A percentile compares a stretch with the other conserved stretches of the same genome.
Evolutionary conservation across 495 filamentous ascomycete genomes (phyloP).

Genomic region (Coniosporium apollinis): DNA sequence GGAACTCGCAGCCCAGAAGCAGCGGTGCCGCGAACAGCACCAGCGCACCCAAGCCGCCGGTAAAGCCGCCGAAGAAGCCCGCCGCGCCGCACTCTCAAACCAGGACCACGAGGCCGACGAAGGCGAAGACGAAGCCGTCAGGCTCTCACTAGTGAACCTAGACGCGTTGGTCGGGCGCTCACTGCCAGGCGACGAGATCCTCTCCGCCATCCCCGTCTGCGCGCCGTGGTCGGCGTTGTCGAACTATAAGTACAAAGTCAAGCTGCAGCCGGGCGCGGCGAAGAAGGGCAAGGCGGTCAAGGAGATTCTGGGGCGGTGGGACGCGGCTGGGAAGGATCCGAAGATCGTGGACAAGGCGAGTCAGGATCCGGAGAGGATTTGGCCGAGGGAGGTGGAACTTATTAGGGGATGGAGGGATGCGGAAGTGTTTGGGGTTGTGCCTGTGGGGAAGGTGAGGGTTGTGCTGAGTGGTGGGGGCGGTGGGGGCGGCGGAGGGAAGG

Average conservation of each 20-base stretch:
- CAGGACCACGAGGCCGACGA: conserved; percentile 19
- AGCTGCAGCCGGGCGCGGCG: conserved; percentile 72
- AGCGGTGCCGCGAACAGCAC: conserved; percentile 64
- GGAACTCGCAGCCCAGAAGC: conserved; percentile 45
- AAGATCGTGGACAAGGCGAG: conserved; percentile 38
- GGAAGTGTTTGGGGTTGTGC: conserved; percentile 66
- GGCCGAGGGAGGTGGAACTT: conserved; percentile 66
- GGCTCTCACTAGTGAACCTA: conserved; percentile 37
- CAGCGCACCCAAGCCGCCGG: conserved; percentile 46
- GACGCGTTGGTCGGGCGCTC: conserved; percentile 65
- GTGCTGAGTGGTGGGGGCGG: conserved; percentile 41
- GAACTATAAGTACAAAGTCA: conserved; percentile 73
- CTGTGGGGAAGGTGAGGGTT: conserved; percentile 73
- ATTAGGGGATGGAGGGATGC: conserved; percentile 63
- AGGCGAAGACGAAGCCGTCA: conserved; percentile 34
- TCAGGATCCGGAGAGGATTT: conserved; percentile 55
- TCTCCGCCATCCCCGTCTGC: conserved; percentile 78
- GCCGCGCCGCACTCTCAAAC: conserved; percentile 32
- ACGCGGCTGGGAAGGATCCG: conserved; percentile 29
- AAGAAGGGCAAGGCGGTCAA: conserved; percentile 95
- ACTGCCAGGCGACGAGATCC: conserved; percentile 67
- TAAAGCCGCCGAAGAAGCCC: conserved; percentile 43
- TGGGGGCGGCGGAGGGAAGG: conserved; percentile 28
- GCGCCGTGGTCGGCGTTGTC: conserved; percentile 73
- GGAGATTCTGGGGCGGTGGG: conserved; percentile 68